Base-by-base conservation (phyloP, 176 grass and related monocot species). In the Bonia amplexicaulis region DNA sequence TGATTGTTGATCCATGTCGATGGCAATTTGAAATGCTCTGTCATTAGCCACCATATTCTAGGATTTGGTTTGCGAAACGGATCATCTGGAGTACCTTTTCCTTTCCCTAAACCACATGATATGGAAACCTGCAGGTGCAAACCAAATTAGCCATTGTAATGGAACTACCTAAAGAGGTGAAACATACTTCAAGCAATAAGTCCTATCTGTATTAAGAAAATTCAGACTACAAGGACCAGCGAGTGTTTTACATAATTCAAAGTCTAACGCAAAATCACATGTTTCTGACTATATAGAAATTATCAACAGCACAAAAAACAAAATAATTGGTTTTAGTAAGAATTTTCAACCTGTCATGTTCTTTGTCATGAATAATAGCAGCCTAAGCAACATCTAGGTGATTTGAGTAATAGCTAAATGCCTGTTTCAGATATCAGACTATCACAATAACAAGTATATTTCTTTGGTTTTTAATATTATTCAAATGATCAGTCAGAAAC, bases 41-140 rank as follows among this genome's bases (percentile, higher is more conserved):
- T 78, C 87, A 98, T 85, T 74, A 98, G 65, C 78, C 58, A 89
- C 96, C 96, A 98, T 91, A 98, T 89, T 82, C 93, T 90, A 31
- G 88, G 60, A 69, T 93, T 87, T 89, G 96, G 93, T 92, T 98
- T 98, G 22, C 93, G 85, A 69, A 90, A 98, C 41, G 8, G 80
- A 83, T 98, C 93, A 64, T 90, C 85, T 66, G 77, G 79, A 57
- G 37, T 85, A 61, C 20, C 78, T 83, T 94, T 94, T 78, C 84
- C 87, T 79, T 91, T 87, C 7, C 86, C 81, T 54, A 92, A 20
- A 80, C 93, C 96, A 75, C 96, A 98, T 64, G 91, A 90, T 76
- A 95, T 89, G 77, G 95, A 98, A 87, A 94, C 91, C 96, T 98
- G 71, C 48, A 93, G 75, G 60, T 44, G 35, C 13, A 92, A 78